Base-by-base conservation (phyloP, 768 basidiomycete species). In the Lyophyllum semitale region DNA sequence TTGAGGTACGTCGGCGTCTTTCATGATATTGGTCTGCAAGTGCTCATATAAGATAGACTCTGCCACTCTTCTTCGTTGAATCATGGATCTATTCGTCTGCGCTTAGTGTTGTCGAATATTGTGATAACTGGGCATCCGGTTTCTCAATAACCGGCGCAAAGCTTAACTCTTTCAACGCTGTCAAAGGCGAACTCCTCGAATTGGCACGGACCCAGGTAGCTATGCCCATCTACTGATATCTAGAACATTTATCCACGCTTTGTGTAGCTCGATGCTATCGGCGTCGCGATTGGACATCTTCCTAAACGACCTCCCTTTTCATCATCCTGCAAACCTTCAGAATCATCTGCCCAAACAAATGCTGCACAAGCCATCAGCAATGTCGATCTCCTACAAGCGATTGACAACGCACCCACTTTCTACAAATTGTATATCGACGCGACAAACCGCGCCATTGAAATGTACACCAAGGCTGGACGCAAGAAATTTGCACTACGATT, bases 11-110 rank as follows among this genome's bases (percentile, higher is more conserved):
- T 87, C 51, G 46, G 74, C 57, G 4, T 32, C 38, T 8, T 60
- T 51, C 18, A 18, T 32, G 22, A 22, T 25, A 52, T 15, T 35
- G 22, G 38, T 25, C 59, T 49, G 25, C 22, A 15, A 4, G 53
- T 54, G 26, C 25, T 41, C 46, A 42, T 32, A 32, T 40, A 20
- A 17, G 56, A 25, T 5, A 57, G 52, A 78, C 75, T 4, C 73
- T 90, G 22, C 81, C 89, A 0, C 73, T 75, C 17, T 83, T 87
- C 64, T 97, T 96, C 67, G 77, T 97, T 30, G 92, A 97, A 66
- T 88, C 91, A 0, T 99, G 97, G 97, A 88, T 83, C 30, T 98
- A 93, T 71, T 93, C 91, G 17, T 93, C 95, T 0, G 87, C 93
- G 18, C 76, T 95, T 41, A 92, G 88, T 59, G 85, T 89, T 41